Base-by-base conservation (phyloP, 768 basidiomycete species). In the Hypholoma fasciculare region DNA sequence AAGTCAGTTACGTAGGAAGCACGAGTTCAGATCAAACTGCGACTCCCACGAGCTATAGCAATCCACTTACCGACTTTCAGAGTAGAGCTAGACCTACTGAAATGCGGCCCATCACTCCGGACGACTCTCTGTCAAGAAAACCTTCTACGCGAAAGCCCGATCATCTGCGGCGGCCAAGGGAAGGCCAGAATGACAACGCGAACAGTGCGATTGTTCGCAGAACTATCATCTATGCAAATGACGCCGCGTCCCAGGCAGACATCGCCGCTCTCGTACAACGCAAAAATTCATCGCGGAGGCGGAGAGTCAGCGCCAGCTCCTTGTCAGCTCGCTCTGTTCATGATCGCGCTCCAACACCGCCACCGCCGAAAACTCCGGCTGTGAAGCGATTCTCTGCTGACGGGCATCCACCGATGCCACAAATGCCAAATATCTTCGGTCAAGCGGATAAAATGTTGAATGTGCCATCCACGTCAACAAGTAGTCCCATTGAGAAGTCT, bases 331-430 rank as follows among this genome's bases (percentile, higher is more conserved):
- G 87, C 56, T 92, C 92, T 43, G 78, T 92, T 27, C 87, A 90
- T 63, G 92, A 94, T 63, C 88, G 92, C 52, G 88, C 77, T 12
- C 92, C 91, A 11, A 94, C 92, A 7, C 92, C 92, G n/a, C 92
- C 92, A 16, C 92, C 92, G 34, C 85, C 89, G 13, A 83, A 83
- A 61, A 74, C 82, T 4, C 76, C 79, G 48, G 70, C 74, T 17
- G 61, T 71, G 34, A 81, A 81, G 60, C 83, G 88, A 38, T 90
- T 92, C 74, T 89, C 89, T 19, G 77, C 74, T 57, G 86, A 88
- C 63, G 74, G 74, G 38, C 81, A 86, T 2, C 89, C 90, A 43
- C 90, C 90, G 9, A 77, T 92, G 37, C 90, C 90, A 9, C 81
- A 82, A 39, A 69, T 88, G 49, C 83, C 88, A 39, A 70, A 76